A percentile compares a stretch with the other conserved stretches of the same genome.
phyloP scores from a whole-genome alignment of 768 basidiomycete species.

The Lentinus brumalis region DNA sequence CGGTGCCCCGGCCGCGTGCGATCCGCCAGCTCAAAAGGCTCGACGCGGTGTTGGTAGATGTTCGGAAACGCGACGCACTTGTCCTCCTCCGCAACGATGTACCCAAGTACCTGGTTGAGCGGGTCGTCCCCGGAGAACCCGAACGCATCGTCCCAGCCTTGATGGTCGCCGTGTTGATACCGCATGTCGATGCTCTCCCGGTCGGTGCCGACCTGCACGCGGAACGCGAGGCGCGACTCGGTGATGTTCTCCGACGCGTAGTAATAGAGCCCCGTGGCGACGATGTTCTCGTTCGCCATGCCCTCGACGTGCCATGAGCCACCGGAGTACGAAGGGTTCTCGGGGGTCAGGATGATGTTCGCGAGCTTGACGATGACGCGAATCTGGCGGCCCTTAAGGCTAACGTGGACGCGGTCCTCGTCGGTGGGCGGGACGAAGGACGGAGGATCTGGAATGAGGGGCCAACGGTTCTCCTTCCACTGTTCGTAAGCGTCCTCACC shows the following conservation, averaged over 20 bases:
- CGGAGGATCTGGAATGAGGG: not conserved
- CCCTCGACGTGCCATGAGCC: constrained; percentile 38
- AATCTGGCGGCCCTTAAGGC: constrained; percentile 18
- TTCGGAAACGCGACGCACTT: constrained; percentile 39
- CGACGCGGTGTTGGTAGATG: constrained; percentile 39
- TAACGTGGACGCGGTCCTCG: not conserved
- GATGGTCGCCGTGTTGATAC: not conserved
- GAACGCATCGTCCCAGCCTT: not conserved
- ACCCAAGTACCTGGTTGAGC: constrained; percentile 28
- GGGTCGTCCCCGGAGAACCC: constrained; percentile 4
- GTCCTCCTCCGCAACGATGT: constrained; percentile 28
- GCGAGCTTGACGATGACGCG: constrained; percentile 43
- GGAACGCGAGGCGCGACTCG: constrained; percentile 34
- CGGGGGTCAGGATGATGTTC: constrained; percentile 32
- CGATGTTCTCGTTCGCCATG: constrained; percentile 20
- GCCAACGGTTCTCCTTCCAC: not conserved
- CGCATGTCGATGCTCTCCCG: not conserved
- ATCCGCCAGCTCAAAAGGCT: constrained; percentile 37
- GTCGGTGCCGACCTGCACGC: constrained; percentile 17
- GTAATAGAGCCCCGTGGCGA: constrained; percentile 13
- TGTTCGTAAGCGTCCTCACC: not conserved
- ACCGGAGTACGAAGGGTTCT: constrained; percentile 30
- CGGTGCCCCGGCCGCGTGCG: constrained; percentile 37
- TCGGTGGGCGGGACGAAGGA: not conserved
- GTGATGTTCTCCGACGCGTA: constrained; percentile 36